Base-by-base conservation (phyloP, 257 asterid genomes). In the Knoxia roxburghii region DNA sequence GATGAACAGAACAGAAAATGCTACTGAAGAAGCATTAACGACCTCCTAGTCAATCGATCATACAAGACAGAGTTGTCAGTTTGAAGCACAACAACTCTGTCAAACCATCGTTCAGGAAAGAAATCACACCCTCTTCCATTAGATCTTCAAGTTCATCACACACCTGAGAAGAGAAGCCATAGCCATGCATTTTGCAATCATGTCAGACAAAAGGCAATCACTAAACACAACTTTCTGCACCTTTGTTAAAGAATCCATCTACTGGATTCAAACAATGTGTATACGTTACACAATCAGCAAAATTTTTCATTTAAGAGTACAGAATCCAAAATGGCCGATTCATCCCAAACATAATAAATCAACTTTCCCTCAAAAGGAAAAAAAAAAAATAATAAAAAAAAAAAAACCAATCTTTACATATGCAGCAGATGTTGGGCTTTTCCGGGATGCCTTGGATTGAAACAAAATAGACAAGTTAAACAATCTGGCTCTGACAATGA, bases 71-170 rank as follows among this genome's bases (percentile, higher is more conserved):
- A 58, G 55, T 85, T 94, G 41, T 86, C 91, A 11, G 97, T 84
- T 79, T 86, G 97, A 46, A 94, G 95, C 29, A 90, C 95, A 54
- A 88, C 95, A 2, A 90, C 92, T 26, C 45, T 85, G 54, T 94
- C 87, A 9, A 94, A 94, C 97, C 99, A 93, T 45, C 95, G 91
- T 71, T 93, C 96, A 0, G 99, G 97, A 65, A 93, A 93, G 78
- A 93, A 93, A 74, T 93, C 97, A 24, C 99, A 68, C 99, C 97
- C 64, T 73, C 82, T 75, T 86, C 95, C 97, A 93, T 93, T 82
- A 86, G 61, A 76, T 90, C 96, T 73, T 93, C 97, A 14, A 93
- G 96, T 77, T 93, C 99, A 72, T 90, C 99, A 61, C 96, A 90
- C 2, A 90, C 89, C 99, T 93, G 69, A 45, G n/a, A 56, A 15